Percentiles rank a stretch among this genome's conserved stretches.
phyloP scores from a whole-genome alignment of 345 rosid species.

The Moringa oleifera region DNA sequence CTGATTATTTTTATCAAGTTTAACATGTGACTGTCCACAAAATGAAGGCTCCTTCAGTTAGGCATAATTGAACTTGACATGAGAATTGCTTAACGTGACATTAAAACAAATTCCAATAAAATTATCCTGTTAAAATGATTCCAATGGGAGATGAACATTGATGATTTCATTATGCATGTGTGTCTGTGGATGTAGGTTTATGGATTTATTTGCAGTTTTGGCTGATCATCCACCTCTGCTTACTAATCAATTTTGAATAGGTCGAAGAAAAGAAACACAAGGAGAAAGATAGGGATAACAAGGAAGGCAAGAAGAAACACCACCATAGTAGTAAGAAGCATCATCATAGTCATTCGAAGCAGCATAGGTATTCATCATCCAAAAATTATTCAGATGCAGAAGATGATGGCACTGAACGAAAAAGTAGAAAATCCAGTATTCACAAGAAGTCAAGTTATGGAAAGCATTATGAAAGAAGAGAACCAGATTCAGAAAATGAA shows the following conservation, averaged over 20 bases:
- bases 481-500: slow-evolving; percentile 34
- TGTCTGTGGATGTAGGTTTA: no score
- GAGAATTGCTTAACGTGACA: no score
- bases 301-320: slow-evolving; percentile 31
- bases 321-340: slow-evolving; percentile 29
- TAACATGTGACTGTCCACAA: no score
- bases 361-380: slow-evolving; percentile 36
- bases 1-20: no score
- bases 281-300: slow-evolving; percentile 34
- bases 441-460: slow-evolving; percentile 23
- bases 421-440: slow-evolving; percentile 22
- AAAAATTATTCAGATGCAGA: slow-evolving; percentile 26
- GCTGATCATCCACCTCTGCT: background rate
- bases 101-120: no score
- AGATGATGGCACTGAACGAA: slow-evolving; percentile 22
- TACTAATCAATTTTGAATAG: slow-evolving; percentile 29
- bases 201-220: no score
- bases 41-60: no score
- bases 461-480: slow-evolving; percentile 21
- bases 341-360: slow-evolving; percentile 35
- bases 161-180: no score
- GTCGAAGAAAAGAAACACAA: slow-evolving; percentile 41
- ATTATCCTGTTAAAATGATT: no score
- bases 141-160: no score
- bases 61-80: no score